phyloP scores from a whole-genome alignment of 179 eudicot species.

The Nepenthes alata region DNA sequence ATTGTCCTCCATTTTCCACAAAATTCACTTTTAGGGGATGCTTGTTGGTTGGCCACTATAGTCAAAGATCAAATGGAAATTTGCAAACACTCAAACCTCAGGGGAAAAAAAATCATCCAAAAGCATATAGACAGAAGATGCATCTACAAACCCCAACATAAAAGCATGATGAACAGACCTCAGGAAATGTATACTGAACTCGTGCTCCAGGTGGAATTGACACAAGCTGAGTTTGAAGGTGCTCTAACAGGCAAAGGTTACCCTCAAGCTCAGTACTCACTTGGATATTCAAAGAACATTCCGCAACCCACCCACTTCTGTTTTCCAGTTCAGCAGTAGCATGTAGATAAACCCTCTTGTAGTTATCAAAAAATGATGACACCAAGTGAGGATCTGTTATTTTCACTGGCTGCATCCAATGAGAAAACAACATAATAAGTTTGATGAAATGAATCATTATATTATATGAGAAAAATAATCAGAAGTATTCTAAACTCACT shows the following conservation, averaged over 20 bases:
- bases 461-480: too few species aligned
- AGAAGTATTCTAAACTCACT: too few species aligned
- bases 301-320: slow-evolving; percentile 55
- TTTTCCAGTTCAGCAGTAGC: slow-evolving; percentile 65
- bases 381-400: slow-evolving; percentile 95
- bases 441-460: neutral
- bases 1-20: too few species aligned
- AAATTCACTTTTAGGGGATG: too few species aligned
- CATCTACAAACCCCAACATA: slow-evolving; percentile 1
- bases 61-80: neutral
- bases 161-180: slow-evolving; percentile 35
- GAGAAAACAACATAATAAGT: neutral
- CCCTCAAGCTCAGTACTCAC: slow-evolving; percentile 71
- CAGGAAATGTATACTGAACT: slow-evolving; percentile 62
- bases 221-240: slow-evolving; percentile 54
- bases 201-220: slow-evolving; percentile 65
- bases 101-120: neutral
- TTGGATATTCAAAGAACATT: slow-evolving; percentile 67
- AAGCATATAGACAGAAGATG: neutral
- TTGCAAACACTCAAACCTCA: neutral
- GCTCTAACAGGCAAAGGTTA: slow-evolving; percentile 51
- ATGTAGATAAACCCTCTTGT: slow-evolving; percentile 72
- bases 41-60: too few species aligned
- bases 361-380: slow-evolving; percentile 77
- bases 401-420: slow-evolving; percentile 72